Conservation (phyloP, 257 asterid species). For the Solanum habrochaites region DNA sequence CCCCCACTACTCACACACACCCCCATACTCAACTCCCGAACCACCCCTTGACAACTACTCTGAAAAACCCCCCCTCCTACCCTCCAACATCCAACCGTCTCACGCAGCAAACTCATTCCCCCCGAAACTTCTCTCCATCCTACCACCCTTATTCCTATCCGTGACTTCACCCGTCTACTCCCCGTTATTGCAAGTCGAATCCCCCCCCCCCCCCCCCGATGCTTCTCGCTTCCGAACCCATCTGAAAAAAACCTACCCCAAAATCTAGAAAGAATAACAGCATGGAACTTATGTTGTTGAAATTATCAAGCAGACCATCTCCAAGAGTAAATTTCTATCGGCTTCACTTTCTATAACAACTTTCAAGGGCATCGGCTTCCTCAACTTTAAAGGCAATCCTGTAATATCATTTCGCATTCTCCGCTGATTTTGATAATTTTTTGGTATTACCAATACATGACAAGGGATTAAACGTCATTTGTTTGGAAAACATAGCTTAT, state of each 20-base stretch:
- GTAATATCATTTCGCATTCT: background rate
- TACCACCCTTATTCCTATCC: too few relatives aligned
- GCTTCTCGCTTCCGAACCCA: background rate
- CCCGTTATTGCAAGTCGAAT: too few relatives aligned
- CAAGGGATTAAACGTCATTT: background rate
- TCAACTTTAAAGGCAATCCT: background rate
- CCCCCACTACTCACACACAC: too few relatives aligned
- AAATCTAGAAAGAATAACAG: background rate
- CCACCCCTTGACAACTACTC: too few relatives aligned
- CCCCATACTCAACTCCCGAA: too few relatives aligned
- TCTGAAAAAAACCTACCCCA: background rate
- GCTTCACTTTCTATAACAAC: background rate
- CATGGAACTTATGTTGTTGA: background rate
- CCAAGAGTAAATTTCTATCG: background rate
- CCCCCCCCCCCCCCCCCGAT: too few relatives aligned
- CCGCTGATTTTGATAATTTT: background rate
- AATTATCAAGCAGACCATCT: background rate
- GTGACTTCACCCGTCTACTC: too few relatives aligned
- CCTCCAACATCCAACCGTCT: too few relatives aligned
- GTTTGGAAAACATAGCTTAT: background rate
- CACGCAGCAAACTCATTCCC: too few relatives aligned
- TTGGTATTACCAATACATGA: background rate
- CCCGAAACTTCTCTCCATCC: too few relatives aligned
- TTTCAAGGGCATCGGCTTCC: background rate
- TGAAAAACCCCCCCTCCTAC: too few relatives aligned